Base-by-base conservation (phyloP, 2,329 filamentous ascomycete species). In the Neonectria hederae region DNA sequence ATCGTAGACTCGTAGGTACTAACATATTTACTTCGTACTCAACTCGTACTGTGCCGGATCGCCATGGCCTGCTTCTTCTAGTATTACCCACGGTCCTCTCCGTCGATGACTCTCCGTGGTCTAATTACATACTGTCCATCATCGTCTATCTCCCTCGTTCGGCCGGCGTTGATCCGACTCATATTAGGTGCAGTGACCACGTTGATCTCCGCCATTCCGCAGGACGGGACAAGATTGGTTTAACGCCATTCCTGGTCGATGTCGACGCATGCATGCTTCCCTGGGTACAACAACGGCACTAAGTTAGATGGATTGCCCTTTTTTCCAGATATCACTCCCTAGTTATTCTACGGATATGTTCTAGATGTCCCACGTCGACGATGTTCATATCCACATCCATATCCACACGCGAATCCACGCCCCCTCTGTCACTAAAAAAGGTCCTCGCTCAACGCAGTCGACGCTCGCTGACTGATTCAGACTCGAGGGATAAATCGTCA, bases 401-500 rank as follows among this genome's bases (percentile, higher is more conserved):
- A 58, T 22, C 60, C 61, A 63, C 61, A 63, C 4, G 43, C 21
- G 55, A 54, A 52, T 52, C 55, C 61, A 63, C 55, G 60, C 54
- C 60, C 60, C 60, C 60, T 63, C 60, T 49, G 51, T 59, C 45
- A 55, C 61, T 52, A 55, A 63, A 59, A 63, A 59, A 54, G 61
- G 49, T 48, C 46, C 60, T 48, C 22, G 43, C 51, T 63, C 28
- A 24, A 38, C 14, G 35, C 14, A 38, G 35, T 38, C 35, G 6
- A 38, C 35, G 40, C 43, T 40, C 43, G 46, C 56, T 58, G 60
- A 52, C 56, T 58, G 60, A 59, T 63, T 59, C 55, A 55, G 43
- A 49, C 43, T 54, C 45, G 60, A 63, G 55, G 61, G 61, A 54
- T 59, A 59, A 59, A 63, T 59, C 55, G 55, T 63, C 61, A 54